Base-by-base conservation (phyloP, 2,329 filamentous ascomycete species). In the Nemania serpens region DNA sequence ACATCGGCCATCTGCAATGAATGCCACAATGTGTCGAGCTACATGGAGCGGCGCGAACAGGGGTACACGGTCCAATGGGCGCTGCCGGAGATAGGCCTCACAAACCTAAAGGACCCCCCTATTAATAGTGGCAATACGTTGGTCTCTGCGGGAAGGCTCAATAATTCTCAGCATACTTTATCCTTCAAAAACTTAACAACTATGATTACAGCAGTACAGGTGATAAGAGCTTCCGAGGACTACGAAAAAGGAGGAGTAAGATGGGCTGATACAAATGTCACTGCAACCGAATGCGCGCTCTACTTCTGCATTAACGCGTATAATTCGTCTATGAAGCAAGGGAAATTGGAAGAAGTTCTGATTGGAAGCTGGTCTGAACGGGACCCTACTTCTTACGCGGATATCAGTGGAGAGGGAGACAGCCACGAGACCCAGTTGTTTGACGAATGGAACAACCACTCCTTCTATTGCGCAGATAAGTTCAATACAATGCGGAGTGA, bases 271-370 rank as follows among this genome's bases (percentile, higher is more conserved):
- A 60, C 65, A 1, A 18, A 56, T 11, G 58, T 69, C 25, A 58
- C 63, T 2, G 69, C 63, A 3, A 69, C 61, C 20, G 69, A 71
- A 46, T 70, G 69, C 34, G 68, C 66, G 10, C 62, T 70, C 1
- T 68, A 64, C 43, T 66, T 70, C 53, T 71, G 68, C 22, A 13
- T 34, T 22, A 67, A 68, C 12, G 60, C 60, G 1, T 66, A 63
- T 20, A 37, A 59, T 10, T 64, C 68, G 1, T 22, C 13, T 2
- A 61, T 57, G 3, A 11, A 7, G n/a, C 17, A 45, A 33, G 46
- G 39, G 7, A 15, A 20, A 3, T 36, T 60, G 1, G 6, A 33
- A 3, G 58, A 60, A 15, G 6, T 18, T n/a, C 22, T 15, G 2
- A 42, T 60, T 12, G 46, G 15, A 11, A 37, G 25, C 12, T 47